Conservation (phyloP, 192 early-diverging fungal species). For the Jimgerdemannia flammicorona region DNA sequence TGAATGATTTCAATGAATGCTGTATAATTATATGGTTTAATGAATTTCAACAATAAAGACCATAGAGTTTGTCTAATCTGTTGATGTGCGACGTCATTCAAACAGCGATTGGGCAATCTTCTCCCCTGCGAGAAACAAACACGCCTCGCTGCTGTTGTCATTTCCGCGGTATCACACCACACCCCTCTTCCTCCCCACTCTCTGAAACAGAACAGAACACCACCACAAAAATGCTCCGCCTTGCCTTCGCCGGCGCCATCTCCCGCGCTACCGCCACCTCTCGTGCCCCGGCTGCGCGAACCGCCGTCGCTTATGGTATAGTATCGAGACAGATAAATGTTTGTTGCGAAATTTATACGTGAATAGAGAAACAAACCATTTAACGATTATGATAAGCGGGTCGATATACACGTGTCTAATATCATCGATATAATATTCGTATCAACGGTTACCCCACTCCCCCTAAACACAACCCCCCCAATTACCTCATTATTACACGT, state of each 20-base stretch:
- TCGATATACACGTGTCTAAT: too few relatives aligned
- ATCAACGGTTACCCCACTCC: too few relatives aligned
- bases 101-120: background rate
- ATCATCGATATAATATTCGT: too few relatives aligned
- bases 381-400: too few relatives aligned
- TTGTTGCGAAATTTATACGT: background rate
- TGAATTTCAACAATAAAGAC: too few relatives aligned
- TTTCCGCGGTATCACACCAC: background rate
- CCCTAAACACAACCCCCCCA: background rate
- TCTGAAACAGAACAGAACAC: background rate
- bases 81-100: background rate
- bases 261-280: background rate
- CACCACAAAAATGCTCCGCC: background rate
- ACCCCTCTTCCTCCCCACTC: too few relatives aligned
- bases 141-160: background rate
- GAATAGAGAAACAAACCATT: background rate
- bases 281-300: slow-evolving; percentile 23
- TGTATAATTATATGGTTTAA: too few relatives aligned
- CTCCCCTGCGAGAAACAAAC: background rate
- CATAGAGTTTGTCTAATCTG: too few relatives aligned
- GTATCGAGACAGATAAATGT: slow-evolving; percentile 8
- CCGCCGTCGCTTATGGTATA: slow-evolving; percentile 14
- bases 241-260: background rate
- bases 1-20: too few relatives aligned
- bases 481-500: slow-evolving; percentile 2